Conservation (phyloP, 495 filamentous ascomycete species). For the Hypoxylon cercidicola region DNA sequence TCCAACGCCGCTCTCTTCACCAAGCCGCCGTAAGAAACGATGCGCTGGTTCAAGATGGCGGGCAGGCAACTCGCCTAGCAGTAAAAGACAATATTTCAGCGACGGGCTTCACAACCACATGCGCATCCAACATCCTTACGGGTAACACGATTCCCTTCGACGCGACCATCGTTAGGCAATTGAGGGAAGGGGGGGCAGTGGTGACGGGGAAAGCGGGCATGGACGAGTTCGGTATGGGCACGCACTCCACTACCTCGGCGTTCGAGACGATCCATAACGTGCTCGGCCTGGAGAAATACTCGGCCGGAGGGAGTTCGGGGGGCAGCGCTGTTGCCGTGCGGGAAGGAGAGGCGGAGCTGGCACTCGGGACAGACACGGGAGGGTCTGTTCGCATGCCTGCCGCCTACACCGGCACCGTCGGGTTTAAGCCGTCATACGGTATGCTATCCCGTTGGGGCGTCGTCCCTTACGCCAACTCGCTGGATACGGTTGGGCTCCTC, state of each 20-base stretch:
- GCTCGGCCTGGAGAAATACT: conserved; percentile 55
- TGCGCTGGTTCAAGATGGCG: conserved; percentile 1
- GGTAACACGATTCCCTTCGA: conserved; percentile 79
- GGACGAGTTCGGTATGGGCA: conserved; percentile 99
- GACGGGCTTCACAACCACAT: conserved; percentile 75
- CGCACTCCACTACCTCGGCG: conserved; percentile 79
- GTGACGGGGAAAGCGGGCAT: conserved; percentile 87
- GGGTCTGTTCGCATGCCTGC: conserved; percentile 93
- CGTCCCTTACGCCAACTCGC: conserved; percentile 91
- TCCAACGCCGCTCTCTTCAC: conserved; percentile 28
- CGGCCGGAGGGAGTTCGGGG: conserved; percentile 92
- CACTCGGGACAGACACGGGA: conserved; percentile 94
- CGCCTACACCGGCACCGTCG: conserved; percentile 86
- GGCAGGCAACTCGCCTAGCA: conserved; percentile 60
- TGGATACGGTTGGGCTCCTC: conserved; percentile 93
- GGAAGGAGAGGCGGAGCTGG: conserved; percentile 73
- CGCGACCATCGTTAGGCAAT: conserved; percentile 78
- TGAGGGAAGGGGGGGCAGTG: conserved; percentile 71
- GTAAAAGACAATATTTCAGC: conserved; percentile 91
- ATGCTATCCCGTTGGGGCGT: conserved; percentile 88
- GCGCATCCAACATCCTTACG: conserved; percentile 80
- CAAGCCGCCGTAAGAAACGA: conserved; percentile 13
- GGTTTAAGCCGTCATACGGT: conserved; percentile 94
- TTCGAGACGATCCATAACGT: conserved; percentile 73
- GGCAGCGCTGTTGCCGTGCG: conserved; percentile 91